A percentile compares a stretch with the other conserved stretches of the same genome.
Conservation (phyloP, 345 rosid species). For the Brassica rapa region DNA sequence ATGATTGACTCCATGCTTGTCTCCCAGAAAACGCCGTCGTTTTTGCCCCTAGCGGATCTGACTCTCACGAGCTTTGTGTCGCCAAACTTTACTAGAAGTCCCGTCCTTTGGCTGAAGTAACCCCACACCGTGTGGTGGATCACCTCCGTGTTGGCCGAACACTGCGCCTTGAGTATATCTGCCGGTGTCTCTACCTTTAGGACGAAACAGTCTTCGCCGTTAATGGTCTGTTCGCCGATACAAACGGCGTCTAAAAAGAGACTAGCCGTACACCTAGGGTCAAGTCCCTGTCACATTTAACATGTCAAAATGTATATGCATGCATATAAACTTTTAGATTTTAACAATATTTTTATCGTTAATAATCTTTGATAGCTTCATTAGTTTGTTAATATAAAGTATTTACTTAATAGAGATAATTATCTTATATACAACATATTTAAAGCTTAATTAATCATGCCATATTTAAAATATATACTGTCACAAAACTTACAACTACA, state of each 20-base stretch:
- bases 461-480: too few species aligned
- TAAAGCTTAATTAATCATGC: background rate
- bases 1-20: slow-evolving; percentile 68
- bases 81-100: slow-evolving; percentile 65
- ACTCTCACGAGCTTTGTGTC: slow-evolving; percentile 75
- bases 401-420: too few species aligned
- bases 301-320: background rate
- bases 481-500: background rate
- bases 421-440: background rate
- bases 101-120: slow-evolving; percentile 85
- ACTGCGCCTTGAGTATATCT: slow-evolving; percentile 57
- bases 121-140: slow-evolving; percentile 88
- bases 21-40: slow-evolving; percentile 73
- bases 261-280: slow-evolving; percentile 79
- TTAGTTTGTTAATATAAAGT: background rate
- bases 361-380: background rate
- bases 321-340: background rate
- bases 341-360: background rate
- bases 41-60: slow-evolving; percentile 49
- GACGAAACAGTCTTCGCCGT: slow-evolving; percentile 67
- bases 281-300: slow-evolving; percentile 64
- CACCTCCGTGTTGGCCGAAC: slow-evolving; percentile 68
- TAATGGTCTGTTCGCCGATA: slow-evolving; percentile 61
- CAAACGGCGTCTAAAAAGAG: slow-evolving; percentile 71
- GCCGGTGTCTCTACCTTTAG: slow-evolving; percentile 67